Conservation (phyloP, 805 yeast genomes). For the Cyberlindnera petersonii region DNA sequence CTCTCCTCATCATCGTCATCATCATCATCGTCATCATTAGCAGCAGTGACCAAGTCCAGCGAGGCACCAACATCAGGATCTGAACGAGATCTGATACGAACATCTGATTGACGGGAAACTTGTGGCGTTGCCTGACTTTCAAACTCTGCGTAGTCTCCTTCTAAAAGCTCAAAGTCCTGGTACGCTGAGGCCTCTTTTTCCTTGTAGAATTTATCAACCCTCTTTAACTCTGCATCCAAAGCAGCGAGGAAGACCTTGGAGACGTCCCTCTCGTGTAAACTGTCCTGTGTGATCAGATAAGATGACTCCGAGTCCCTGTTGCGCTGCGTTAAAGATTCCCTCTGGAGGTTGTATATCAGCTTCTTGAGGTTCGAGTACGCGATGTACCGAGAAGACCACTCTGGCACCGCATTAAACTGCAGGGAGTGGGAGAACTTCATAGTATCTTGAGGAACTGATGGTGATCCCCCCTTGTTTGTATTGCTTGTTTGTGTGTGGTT, state of each 20-base stretch:
- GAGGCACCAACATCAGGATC: conserved; percentile 13
- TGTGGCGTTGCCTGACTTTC: conserved; percentile 31
- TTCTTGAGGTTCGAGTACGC: conserved; percentile 87
- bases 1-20: conserved; percentile 26
- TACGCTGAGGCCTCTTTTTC: conserved; percentile 59
- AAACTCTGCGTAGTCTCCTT: conserved; percentile 61
- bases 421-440: conserved; percentile 96
- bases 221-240: conserved; percentile 69
- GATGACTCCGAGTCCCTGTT: conserved; percentile 23
- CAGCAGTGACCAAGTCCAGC: conserved; percentile 10
- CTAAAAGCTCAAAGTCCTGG: conserved; percentile 50
- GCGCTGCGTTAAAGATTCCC: conserved; percentile 40
- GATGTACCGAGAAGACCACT: conserved; percentile 91
- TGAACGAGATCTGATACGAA: conserved; percentile 17
- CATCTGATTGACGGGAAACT: background rate
- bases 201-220: conserved; percentile 72
- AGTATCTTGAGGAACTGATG: too few relatives aligned
- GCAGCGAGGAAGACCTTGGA: conserved; percentile 61
- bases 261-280: conserved; percentile 41
- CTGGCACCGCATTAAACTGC: conserved; percentile 97
- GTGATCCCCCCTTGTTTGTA: background rate
- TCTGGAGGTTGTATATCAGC: conserved; percentile 75
- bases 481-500: background rate
- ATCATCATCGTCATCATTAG: conserved; percentile 29
- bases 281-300: conserved; percentile 30